Evolutionary conservation across 768 basidiomycete species (phyloP).

Genomic region (Leccinellum albellum): DNA sequence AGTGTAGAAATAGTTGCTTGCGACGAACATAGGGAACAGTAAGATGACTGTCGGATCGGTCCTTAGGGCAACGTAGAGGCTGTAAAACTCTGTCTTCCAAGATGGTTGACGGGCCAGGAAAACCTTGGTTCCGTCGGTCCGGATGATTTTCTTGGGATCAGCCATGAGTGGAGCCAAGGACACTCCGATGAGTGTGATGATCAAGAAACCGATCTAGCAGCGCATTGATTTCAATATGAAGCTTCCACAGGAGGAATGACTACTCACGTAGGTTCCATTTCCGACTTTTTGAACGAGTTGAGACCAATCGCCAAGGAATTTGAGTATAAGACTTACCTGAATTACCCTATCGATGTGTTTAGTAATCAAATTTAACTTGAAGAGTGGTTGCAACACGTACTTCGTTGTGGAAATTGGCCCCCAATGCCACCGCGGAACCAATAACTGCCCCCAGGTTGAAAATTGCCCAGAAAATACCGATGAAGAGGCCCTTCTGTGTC

Average conservation of each 20-base stretch:
- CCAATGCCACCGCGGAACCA: slow-evolving; percentile 72
- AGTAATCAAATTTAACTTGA: neutral
- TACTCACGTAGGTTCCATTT: slow-evolving; percentile 71
- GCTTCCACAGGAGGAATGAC: neutral
- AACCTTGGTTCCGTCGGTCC: slow-evolving; percentile 72
- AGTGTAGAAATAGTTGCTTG: slow-evolving; percentile 83
- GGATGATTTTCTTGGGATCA: slow-evolving; percentile 66
- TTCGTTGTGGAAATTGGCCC: slow-evolving; percentile 60
- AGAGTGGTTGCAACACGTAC: slow-evolving; percentile 33
- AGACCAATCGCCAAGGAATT: neutral
- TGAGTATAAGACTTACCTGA: slow-evolving; percentile 21
- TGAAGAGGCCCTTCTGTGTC: slow-evolving; percentile 69
- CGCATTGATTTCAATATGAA: neutral
- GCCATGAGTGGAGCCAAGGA: slow-evolving; percentile 66
- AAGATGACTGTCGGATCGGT: slow-evolving; percentile 71
- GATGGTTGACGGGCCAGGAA: slow-evolving; percentile 60
- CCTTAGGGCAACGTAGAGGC: slow-evolving; percentile 62
- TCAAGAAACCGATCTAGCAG: slow-evolving; percentile 68
- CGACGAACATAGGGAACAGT: slow-evolving; percentile 83
- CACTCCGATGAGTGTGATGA: slow-evolving; percentile 68
- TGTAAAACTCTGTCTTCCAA: slow-evolving; percentile 72
- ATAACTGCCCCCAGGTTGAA: slow-evolving; percentile 83
- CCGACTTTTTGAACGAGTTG: slow-evolving; percentile 39
- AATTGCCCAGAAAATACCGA: slow-evolving; percentile 79
- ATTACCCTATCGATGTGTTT: slow-evolving; percentile 19